Evolutionary conservation across 2,329 filamentous ascomycete genomes (phyloP).

Genomic region (Trichophyton equinum): DNA sequence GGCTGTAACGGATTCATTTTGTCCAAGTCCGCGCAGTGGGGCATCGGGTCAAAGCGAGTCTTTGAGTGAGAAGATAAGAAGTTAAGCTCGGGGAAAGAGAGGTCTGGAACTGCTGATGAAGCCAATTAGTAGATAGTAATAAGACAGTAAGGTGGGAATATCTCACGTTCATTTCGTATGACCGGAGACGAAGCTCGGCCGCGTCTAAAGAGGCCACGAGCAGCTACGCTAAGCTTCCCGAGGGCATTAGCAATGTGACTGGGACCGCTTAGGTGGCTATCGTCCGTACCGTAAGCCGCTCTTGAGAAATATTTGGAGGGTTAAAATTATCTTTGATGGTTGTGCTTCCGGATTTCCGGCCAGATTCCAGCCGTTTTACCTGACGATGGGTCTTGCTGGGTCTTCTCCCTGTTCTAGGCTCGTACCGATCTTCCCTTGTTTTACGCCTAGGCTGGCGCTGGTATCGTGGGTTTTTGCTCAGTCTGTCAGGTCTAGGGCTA

Average conservation of each 20-base stretch:
- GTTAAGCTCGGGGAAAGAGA: slow-evolving; percentile 42
- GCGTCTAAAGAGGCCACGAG: slow-evolving; percentile 27
- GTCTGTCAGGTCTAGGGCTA: neutral
- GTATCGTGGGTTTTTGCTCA: slow-evolving; percentile 22
- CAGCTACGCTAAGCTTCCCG: slow-evolving; percentile 26
- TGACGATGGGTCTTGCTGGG: slow-evolving; percentile 11
- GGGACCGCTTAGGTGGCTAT: neutral
- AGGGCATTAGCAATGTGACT: slow-evolving; percentile 7
- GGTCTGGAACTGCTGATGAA: slow-evolving; percentile 33
- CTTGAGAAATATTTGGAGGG: slow-evolving; percentile 41
- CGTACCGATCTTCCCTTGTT: slow-evolving; percentile 45
- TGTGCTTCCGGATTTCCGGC: slow-evolving; percentile 21
- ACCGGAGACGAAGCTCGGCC: slow-evolving; percentile 25
- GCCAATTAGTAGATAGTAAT: neutral
- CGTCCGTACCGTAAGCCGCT: slow-evolving; percentile 41
- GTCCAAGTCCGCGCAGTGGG: neutral
- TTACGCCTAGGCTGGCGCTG: slow-evolving; percentile 44
- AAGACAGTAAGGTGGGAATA: neutral
- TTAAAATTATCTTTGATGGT: slow-evolving; percentile 45
- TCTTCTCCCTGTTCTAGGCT: slow-evolving; percentile 25
- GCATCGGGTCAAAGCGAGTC: neutral
- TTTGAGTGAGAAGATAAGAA: slow-evolving; percentile 25
- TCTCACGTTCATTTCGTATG: slow-evolving; percentile 15
- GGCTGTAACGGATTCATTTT: neutral
- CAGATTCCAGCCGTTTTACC: neutral